Evolutionary conservation across 768 basidiomycete species (phyloP).

Genomic region (Leccinellum luteum): DNA sequence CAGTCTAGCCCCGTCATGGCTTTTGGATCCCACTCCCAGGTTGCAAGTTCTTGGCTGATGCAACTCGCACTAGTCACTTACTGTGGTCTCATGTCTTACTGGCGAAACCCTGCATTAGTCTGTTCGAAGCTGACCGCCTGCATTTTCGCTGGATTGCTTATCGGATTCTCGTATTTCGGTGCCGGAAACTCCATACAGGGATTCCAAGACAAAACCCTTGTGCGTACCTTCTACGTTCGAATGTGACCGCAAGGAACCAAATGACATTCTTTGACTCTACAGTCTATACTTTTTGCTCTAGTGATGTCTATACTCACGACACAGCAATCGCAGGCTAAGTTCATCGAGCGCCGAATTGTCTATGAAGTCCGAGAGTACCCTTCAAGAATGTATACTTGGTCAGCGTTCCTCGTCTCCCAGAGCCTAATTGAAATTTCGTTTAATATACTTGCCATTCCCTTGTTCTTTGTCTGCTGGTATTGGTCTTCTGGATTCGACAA

Average conservation of each 20-base stretch:
- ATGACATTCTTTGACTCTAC: not conserved
- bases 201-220: constrained; percentile 44
- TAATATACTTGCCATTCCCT: constrained; percentile 38
- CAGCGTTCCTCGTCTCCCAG: constrained; percentile 52
- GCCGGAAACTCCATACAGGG: constrained; percentile 37
- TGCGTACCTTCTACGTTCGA: constrained; percentile 7
- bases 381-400: constrained; percentile 63
- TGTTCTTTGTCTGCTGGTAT: constrained; percentile 50
- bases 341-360: constrained; percentile 51
- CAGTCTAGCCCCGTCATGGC: constrained; percentile 19
- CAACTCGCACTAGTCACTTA: constrained; percentile 33
- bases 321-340: constrained; percentile 60
- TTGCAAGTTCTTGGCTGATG: constrained; percentile 38
- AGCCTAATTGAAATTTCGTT: constrained; percentile 46
- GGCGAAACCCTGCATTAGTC: constrained; percentile 42
- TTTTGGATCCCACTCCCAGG: constrained; percentile 29
- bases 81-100: constrained; percentile 34
- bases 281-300: constrained; percentile 52
- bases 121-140: constrained; percentile 39
- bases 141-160: constrained; percentile 32
- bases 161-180: constrained; percentile 45
- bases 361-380: constrained; percentile 66
- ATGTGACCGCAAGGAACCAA: not conserved
- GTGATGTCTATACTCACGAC: constrained; percentile 44
- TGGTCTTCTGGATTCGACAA: constrained; percentile 42